A percentile compares a stretch with the other conserved stretches of the same genome.
Evolutionary conservation across 2,329 filamentous ascomycete genomes (phyloP).

Genomic region (Zelopaecilomyces penicillatus): DNA sequence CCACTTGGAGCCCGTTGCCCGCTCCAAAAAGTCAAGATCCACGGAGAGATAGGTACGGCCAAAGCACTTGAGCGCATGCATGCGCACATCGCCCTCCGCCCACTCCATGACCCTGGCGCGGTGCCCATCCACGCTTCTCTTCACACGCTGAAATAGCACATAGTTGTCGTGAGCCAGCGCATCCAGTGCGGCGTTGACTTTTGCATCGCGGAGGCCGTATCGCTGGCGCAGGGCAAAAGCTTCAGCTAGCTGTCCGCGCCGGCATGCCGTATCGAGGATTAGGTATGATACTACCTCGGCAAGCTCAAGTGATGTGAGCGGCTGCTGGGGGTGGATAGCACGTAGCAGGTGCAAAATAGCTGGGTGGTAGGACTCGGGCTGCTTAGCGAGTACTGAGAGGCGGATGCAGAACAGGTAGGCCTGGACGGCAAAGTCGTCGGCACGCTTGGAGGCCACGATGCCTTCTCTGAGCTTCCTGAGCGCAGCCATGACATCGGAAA

Average conservation of each 20-base stretch:
- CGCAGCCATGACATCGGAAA: constrained; percentile 69
- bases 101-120: constrained; percentile 72
- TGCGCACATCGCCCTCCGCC: constrained; percentile 64
- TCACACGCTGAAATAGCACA: constrained; percentile 64
- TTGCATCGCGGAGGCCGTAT: constrained; percentile 56
- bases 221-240: constrained; percentile 59
- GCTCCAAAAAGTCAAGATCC: constrained; percentile 61
- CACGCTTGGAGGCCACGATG: constrained; percentile 67
- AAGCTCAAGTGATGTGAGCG: constrained; percentile 63
- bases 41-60: constrained; percentile 72
- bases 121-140: constrained; percentile 69
- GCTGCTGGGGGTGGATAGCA: constrained; percentile 57
- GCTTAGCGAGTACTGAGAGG: constrained; percentile 68
- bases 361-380: constrained; percentile 84
- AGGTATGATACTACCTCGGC: constrained; percentile 74
- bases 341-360: constrained; percentile 73
- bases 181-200: constrained; percentile 59
- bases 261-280: constrained; percentile 81
- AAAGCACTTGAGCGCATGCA: constrained; percentile 78
- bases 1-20: constrained; percentile 62
- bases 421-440: constrained; percentile 75
- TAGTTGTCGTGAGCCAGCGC: constrained; percentile 78
- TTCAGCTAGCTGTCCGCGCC: constrained; percentile 63
- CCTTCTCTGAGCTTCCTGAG: constrained; percentile 89
- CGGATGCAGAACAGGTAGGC: constrained; percentile 89